Evolutionary conservation across 1,284 basidiomycete species (phyloP).

Genomic region (Irpex rosettiformis): DNA sequence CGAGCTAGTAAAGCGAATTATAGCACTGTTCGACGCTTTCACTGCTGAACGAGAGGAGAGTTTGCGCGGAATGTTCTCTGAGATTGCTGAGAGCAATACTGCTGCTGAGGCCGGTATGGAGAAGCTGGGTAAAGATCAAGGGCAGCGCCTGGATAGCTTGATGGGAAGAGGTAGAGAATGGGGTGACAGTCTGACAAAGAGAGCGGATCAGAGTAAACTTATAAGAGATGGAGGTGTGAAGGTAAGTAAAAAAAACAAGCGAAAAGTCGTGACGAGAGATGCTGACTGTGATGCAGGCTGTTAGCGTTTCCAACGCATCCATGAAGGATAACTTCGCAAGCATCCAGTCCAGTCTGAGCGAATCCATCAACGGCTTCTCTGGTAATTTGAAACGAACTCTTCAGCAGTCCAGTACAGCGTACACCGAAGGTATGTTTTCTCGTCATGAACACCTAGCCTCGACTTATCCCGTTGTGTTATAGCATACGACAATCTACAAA

Average conservation of each 20-base stretch:
- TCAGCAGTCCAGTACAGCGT: slow-evolving; percentile 41
- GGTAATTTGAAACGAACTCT: slow-evolving; percentile 49
- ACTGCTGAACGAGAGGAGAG: slow-evolving; percentile 65
- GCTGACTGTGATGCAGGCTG: slow-evolving; percentile 34
- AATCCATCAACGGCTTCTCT: slow-evolving; percentile 50
- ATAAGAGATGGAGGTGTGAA: slow-evolving; percentile 57
- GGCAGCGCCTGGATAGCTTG: slow-evolving; percentile 40
- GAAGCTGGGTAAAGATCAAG: slow-evolving; percentile 46
- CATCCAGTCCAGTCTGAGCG: slow-evolving; percentile 42
- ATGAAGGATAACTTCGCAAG: slow-evolving; percentile 43
- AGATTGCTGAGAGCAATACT: slow-evolving; percentile 54
- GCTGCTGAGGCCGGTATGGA: slow-evolving; percentile 49
- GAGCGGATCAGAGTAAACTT: slow-evolving; percentile 49
- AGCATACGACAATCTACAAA: slow-evolving; percentile 60
- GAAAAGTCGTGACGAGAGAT: not conserved
- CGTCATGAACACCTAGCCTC: not conserved
- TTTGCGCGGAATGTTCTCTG: slow-evolving; percentile 57
- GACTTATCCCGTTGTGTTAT: not conserved
- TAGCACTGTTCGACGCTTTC: slow-evolving; percentile 68
- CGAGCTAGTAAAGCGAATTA: slow-evolving; percentile 71
- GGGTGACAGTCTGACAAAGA: slow-evolving; percentile 40
- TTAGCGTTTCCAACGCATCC: slow-evolving; percentile 35
- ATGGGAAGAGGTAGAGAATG: slow-evolving; percentile 39
- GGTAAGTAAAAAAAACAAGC: slow-evolving; percentile 42
- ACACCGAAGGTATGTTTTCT: slow-evolving; percentile 40